Conservation (phyloP, 1,139 yeast genomes). For the Saccharomyces hybrid region DNA sequence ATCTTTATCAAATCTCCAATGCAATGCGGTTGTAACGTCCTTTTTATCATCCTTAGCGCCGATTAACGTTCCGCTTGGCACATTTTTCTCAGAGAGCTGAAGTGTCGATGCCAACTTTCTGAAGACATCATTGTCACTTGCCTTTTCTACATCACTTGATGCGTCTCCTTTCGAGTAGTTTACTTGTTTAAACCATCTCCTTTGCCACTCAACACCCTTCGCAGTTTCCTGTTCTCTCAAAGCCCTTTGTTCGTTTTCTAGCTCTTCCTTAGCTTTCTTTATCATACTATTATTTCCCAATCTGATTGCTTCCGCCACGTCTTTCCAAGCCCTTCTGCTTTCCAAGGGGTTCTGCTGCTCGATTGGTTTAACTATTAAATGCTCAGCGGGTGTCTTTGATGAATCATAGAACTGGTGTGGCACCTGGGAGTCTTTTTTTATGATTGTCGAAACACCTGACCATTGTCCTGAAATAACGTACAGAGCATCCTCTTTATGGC, state of each 20-base stretch:
- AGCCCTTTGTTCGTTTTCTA: conserved; percentile 80
- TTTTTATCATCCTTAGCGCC: conserved; percentile 42
- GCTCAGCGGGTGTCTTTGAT: conserved; percentile 41
- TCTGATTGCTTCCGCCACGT: conserved; percentile 81
- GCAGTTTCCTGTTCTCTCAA: conserved; percentile 64
- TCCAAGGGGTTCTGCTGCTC: conserved; percentile 71
- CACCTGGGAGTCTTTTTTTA: conserved; percentile 18
- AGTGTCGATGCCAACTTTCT: conserved; percentile 46
- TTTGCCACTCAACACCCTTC: conserved; percentile 56
- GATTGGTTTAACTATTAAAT: conserved; percentile 63
- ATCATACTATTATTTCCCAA: conserved; percentile 66
- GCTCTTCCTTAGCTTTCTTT: conserved; percentile 60
- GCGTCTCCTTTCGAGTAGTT: conserved; percentile 40
- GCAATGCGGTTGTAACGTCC: conserved; percentile 39
- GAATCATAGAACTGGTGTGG: conserved; percentile 66
- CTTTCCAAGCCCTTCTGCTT: conserved; percentile 75
- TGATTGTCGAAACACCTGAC: conserved; percentile 63
- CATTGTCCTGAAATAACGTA: conserved; percentile 86
- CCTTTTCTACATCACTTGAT: conserved; percentile 19
- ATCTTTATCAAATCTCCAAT: conserved; percentile 57
- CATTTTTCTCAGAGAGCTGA: conserved; percentile 52
- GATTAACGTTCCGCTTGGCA: conserved; percentile 54
- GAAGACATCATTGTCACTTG: conserved; percentile 39
- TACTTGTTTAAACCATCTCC: conserved; percentile 66
- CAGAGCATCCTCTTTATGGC: conserved; percentile 51